Evolutionary conservation across 2,329 filamentous ascomycete genomes (phyloP).

Genomic region (Ophiosphaerella narmari): DNA sequence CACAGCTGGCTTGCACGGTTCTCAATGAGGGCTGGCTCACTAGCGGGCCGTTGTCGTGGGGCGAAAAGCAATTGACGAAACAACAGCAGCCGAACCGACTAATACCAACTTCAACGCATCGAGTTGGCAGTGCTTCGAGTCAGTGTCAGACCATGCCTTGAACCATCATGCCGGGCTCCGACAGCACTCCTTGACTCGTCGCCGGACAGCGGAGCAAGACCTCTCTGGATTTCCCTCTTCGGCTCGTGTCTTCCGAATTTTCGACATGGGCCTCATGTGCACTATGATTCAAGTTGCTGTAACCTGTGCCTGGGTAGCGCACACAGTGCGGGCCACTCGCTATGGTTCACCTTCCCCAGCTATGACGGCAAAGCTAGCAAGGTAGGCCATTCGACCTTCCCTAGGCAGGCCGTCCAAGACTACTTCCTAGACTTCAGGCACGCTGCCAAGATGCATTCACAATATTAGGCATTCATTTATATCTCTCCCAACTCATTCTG

Average conservation of each 20-base stretch:
- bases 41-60: slow-evolving; percentile 30
- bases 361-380: slow-evolving; percentile 5
- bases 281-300: slow-evolving; percentile 2
- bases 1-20: slow-evolving; percentile 15
- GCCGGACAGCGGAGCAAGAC: slow-evolving; percentile 14
- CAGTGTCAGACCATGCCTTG: slow-evolving; percentile 11
- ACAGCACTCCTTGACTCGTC: slow-evolving; percentile 5
- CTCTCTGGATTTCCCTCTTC: slow-evolving; percentile 6
- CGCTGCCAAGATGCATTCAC: too few relatives aligned
- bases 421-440: too few relatives aligned
- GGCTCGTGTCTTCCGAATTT: slow-evolving; percentile 8
- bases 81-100: slow-evolving; percentile 9
- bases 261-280: slow-evolving; percentile 8
- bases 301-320: not conserved
- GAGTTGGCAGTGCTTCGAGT: slow-evolving; percentile 6
- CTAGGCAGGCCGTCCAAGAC: too few relatives aligned
- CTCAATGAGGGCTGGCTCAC: slow-evolving; percentile 1
- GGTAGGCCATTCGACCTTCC: slow-evolving; percentile 2
- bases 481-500: too few relatives aligned
- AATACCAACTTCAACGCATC: slow-evolving; percentile 8
- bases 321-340: slow-evolving; percentile 6
- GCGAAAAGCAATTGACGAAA: slow-evolving; percentile 24
- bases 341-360: slow-evolving; percentile 8
- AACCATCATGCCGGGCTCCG: slow-evolving; percentile 15
- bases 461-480: too few relatives aligned